Base-by-base conservation (phyloP, 805 yeast genomes). In the Zygoascus flipseniorum region DNA sequence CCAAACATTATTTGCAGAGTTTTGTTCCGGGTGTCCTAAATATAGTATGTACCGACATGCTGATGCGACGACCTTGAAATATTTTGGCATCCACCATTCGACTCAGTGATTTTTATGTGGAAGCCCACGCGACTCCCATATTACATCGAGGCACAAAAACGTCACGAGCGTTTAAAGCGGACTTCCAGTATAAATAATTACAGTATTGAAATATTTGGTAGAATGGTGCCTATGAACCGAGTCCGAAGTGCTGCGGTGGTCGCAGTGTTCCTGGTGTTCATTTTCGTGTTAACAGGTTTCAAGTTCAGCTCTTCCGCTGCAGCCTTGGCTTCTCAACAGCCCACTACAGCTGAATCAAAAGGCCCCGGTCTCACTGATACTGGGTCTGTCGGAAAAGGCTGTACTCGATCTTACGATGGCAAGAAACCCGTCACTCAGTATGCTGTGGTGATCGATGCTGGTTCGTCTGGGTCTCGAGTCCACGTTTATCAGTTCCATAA, bases 381-480 rank as follows among this genome's bases (percentile, higher is more conserved):
- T 32, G 32, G 43, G 31, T 50, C 47, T 10, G 35, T 19, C 20
- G 47, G 35, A 2, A 42, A 51, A 9, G 32, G 52, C 20, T 72
- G 75, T 59, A 50, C 68, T 20, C 56, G 54, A 44, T 70, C 74
- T 11, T 69, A 52, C 47, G 73, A 72, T 48, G 73, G 74, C 48
- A 65, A 62, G 52, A 60, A 59, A 51, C 75, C 75, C 10, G 64
- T 70, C 39, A 72, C 72, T 37, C 85, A 86, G 65, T 92, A 77
- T 62, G 97, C 90, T 31, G 79, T 93, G 23, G 89, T 93, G 97
- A 76, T 93, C 53, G 99, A 93, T 73, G 99, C 99, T 8, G 99
- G 99, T 8, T 90, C 98, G 1, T 85, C 96, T 14, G 99, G 99
- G 32, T 89, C 97, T 14, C 83, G 99, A 69, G 86, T 93, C 42